Conservation (phyloP, 202 grass and related monocot species). For the Setaria viridis region DNA sequence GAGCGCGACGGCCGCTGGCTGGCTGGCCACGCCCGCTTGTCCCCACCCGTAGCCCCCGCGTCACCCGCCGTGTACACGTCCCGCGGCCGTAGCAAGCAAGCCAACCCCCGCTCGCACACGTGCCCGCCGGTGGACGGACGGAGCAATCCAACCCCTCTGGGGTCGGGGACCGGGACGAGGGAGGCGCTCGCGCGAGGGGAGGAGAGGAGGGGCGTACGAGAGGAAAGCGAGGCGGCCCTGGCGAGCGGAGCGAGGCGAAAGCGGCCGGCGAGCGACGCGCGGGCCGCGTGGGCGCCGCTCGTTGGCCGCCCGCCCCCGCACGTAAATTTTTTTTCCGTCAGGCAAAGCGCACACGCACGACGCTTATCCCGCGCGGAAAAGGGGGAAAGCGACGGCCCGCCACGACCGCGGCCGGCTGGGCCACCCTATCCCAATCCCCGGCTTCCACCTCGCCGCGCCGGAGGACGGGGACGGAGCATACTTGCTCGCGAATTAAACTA, state of each 20-base stretch:
- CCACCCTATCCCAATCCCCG: background rate
- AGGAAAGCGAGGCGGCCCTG: background rate
- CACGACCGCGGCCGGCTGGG: background rate
- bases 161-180: no score
- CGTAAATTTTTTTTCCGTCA: background rate
- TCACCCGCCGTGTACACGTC: constrained; percentile 22
- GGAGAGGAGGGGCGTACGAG: no score
- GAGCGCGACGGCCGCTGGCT: background rate
- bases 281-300: background rate
- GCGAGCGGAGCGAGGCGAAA: background rate
- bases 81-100: background rate
- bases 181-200: background rate
- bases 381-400: constrained; percentile 43
- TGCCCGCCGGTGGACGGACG: no score
- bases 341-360: background rate
- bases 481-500: constrained; percentile 30
- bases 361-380: constrained; percentile 1
- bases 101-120: background rate
- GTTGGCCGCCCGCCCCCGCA: background rate
- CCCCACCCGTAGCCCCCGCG: background rate
- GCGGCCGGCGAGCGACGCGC: constrained; percentile 23
- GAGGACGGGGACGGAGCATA: background rate
- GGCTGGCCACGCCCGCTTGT: background rate
- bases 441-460: background rate
- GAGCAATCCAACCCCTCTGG: no score